phyloP scores from a whole-genome alignment of 495 filamentous ascomycete species.

The Penicillium odoratum region DNA sequence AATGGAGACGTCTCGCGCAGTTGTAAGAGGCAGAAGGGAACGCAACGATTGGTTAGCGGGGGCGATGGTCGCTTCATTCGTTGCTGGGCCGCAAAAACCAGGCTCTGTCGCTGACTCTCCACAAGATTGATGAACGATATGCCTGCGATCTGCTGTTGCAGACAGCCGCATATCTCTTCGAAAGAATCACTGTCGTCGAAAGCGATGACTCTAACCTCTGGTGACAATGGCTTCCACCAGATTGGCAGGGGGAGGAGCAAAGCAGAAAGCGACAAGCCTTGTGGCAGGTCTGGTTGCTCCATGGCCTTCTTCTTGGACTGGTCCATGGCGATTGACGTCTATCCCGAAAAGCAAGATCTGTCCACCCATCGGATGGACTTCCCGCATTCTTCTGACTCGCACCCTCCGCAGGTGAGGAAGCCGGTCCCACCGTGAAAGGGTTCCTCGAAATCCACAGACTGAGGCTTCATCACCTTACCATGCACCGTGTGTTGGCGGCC shows the following conservation, averaged over 20 bases:
- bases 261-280: not conserved
- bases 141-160: slow-evolving; percentile 3
- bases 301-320: not conserved
- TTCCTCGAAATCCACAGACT: not conserved
- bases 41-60: not conserved
- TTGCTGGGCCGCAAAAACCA: too few species aligned
- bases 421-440: not conserved
- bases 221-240: not conserved
- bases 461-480: not conserved
- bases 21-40: slow-evolving; percentile 1
- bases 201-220: slow-evolving; percentile 3
- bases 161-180: not conserved
- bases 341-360: not conserved
- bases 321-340: not conserved
- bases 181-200: not conserved
- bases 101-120: not conserved
- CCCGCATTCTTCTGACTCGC: not conserved
- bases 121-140: not conserved
- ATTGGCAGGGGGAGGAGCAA: not conserved
- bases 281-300: not conserved
- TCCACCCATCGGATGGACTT: not conserved
- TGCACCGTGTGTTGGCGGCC: not conserved
- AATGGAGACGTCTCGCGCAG: slow-evolving; percentile 1
- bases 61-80: not conserved
- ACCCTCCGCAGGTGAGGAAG: not conserved